Evolutionary conservation across 768 basidiomycete species (phyloP).

Genomic region (Pleurotus cornucopiae): DNA sequence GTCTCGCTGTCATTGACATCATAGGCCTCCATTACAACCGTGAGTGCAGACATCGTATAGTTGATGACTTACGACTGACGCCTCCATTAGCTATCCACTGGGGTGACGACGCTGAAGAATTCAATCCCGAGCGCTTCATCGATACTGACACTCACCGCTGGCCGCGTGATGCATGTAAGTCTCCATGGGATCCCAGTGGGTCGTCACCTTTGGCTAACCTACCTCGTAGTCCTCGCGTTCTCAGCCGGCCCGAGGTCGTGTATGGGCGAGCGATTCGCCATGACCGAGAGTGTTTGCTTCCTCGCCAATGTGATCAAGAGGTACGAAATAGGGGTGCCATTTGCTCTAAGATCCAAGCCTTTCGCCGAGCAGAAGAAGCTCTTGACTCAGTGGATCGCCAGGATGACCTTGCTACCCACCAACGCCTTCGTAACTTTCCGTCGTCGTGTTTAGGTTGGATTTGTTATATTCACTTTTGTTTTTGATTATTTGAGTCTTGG

Average conservation of each 20-base stretch:
- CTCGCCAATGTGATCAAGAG: conserved; percentile 37
- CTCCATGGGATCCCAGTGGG: background rate
- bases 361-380: background rate
- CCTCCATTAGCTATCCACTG: conserved; percentile 37
- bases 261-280: conserved; percentile 46
- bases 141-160: conserved; percentile 45
- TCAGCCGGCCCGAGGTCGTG: conserved; percentile 40
- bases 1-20: conserved; percentile 34
- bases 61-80: too few species aligned
- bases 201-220: background rate
- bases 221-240: conserved; percentile 33
- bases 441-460: background rate
- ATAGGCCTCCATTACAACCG: conserved; percentile 41
- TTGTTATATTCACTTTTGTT: too few species aligned
- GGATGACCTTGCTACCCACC: background rate
- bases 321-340: conserved; percentile 37
- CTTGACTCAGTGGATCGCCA: background rate
- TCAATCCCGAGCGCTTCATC: conserved; percentile 47
- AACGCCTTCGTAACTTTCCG: conserved; percentile 2
- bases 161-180: conserved; percentile 49
- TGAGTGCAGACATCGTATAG: conserved; percentile 17
- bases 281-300: conserved; percentile 35
- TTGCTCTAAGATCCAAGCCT: conserved; percentile 13
- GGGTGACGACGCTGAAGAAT: conserved; percentile 41
- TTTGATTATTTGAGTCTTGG: too few species aligned